Conservation (phyloP, 31 red algal genomes). For the Odonthalia washingtoniensis region DNA sequence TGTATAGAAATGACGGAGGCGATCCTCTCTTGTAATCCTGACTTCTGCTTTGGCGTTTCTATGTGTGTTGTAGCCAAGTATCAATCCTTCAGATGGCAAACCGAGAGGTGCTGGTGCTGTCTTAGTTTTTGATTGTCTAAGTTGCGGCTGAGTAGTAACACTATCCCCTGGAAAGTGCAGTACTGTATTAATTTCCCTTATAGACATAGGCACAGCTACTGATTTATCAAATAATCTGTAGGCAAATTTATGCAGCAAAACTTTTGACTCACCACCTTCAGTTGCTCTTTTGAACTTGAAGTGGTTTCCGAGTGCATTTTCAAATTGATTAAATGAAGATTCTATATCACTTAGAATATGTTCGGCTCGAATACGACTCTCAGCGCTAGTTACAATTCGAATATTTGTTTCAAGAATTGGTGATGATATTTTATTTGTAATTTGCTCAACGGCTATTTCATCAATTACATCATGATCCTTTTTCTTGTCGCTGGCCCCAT, state of each 20-base stretch:
- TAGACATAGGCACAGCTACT: too few relatives aligned
- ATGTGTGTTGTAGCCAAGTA: constrained; percentile 3
- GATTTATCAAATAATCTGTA: too few relatives aligned
- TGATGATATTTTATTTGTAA: constrained; percentile 1
- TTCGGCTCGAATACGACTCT: not conserved
- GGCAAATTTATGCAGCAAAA: too few relatives aligned
- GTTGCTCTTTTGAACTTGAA: not conserved
- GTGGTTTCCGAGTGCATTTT: not conserved
- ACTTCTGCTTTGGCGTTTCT: not conserved
- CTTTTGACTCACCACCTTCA: not conserved
- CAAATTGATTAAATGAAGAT: constrained; percentile 24
- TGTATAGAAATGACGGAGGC: constrained; percentile 1
- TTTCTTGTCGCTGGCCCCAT: not conserved
- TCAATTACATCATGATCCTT: not conserved
- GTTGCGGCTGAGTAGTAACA: not conserved
- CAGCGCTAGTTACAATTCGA: not conserved
- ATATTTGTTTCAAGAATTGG: not conserved
- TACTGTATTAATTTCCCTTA: too few relatives aligned
- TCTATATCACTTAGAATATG: not conserved
- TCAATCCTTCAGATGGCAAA: constrained; percentile 6
- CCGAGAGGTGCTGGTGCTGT: not conserved
- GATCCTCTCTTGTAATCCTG: not conserved
- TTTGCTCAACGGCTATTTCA: constrained; percentile 1
- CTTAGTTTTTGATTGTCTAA: not conserved
- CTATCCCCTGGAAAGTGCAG: too few relatives aligned